These are phyloP conservation scores for Scutellaria minor DNA, from an alignment of 257 asterid species.

Conservation along the genomic window DNA sequence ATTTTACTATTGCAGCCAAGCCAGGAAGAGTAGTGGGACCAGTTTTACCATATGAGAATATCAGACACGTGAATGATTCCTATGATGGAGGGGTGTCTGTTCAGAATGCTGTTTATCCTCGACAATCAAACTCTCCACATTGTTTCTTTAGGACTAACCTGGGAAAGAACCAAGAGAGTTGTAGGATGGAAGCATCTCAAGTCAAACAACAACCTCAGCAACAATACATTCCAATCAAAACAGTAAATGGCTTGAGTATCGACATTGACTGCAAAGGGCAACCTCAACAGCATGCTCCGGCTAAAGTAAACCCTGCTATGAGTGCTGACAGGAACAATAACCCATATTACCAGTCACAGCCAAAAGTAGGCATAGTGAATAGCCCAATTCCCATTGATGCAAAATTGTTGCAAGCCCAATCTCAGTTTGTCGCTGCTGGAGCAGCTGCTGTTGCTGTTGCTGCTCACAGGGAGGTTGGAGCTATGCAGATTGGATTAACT, in stretches of 20 bases:
- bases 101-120: constrained; percentile 41
- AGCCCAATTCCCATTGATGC: constrained; percentile 63
- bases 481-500: constrained; percentile 65
- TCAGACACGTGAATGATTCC: constrained; percentile 39
- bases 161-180: constrained; percentile 52
- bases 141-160: constrained; percentile 43
- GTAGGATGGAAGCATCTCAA: constrained; percentile 43
- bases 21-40: constrained; percentile 76
- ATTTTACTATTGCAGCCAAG: constrained; percentile 50
- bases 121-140: constrained; percentile 50
- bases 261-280: constrained; percentile 41
- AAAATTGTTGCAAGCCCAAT: constrained; percentile 71
- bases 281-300: constrained; percentile 34
- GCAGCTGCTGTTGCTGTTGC: constrained; percentile 67
- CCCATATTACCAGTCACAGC: constrained; percentile 57
- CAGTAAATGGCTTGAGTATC: constrained; percentile 26
- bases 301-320: constrained; percentile 43
- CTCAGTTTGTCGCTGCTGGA: constrained; percentile 62
- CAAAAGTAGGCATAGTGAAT: constrained; percentile 49
- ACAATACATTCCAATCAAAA: constrained; percentile 37
- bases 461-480: constrained; percentile 67
- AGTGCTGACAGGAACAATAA: constrained; percentile 50
- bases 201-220: constrained; percentile 36
- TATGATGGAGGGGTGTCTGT: constrained; percentile 40
- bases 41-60: constrained; percentile 61